Evolutionary conservation across 805 yeast genomes (phyloP).

Genomic region (Hanseniaspora clermontiae): DNA sequence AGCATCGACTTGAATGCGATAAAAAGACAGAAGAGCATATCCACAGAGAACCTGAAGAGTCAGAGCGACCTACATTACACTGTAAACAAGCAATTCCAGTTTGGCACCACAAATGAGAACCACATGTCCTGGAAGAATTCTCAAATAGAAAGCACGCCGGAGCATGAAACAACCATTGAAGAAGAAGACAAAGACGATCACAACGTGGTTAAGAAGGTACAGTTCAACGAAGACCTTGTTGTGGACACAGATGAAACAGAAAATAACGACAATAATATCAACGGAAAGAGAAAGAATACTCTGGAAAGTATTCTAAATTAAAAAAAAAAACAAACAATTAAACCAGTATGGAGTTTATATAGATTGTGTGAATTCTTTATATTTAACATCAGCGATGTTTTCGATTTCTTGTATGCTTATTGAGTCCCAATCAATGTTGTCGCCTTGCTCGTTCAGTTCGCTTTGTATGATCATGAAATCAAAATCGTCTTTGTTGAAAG

Average conservation of each 20-base stretch:
- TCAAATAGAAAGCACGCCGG: background rate
- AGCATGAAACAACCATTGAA: constrained; percentile 8
- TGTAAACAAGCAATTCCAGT: constrained; percentile 10
- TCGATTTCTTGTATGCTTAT: constrained; percentile 47
- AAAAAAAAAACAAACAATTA: background rate
- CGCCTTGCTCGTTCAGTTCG: constrained; percentile 27
- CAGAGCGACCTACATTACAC: background rate
- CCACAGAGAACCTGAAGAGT: background rate
- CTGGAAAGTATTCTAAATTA: constrained; percentile 9
- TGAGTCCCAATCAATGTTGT: constrained; percentile 32
- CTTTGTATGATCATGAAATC: constrained; percentile 18
- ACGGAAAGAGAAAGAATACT: constrained; percentile 1
- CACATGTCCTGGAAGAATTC: background rate
- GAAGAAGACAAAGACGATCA: constrained; percentile 1
- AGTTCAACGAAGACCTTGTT: background rate
- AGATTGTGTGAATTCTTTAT: constrained; percentile 15
- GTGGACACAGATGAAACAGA: background rate
- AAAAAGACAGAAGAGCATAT: background rate
- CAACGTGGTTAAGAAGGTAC: background rate
- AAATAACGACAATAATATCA: background rate
- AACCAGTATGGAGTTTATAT: background rate
- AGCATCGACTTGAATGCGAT: background rate
- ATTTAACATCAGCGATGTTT: constrained; percentile 41
- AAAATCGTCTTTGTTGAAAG: constrained; percentile 4
- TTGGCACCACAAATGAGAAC: background rate